These are phyloP conservation scores for Oxyria digyna DNA, from an alignment of 148 eudicot species.

Conservation along the genomic window DNA sequence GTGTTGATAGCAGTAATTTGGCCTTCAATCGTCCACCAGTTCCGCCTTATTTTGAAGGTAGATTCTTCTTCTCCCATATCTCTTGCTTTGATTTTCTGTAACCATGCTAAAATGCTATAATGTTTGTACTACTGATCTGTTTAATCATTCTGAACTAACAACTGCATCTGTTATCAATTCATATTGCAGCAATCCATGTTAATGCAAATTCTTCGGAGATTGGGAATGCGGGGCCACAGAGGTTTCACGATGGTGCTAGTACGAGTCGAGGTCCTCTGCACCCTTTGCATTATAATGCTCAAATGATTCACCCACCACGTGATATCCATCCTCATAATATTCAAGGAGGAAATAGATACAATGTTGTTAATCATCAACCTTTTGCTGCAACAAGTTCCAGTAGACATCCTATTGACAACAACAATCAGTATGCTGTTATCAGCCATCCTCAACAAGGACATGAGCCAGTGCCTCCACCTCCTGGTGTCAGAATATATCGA, in stretches of 20 bases:
- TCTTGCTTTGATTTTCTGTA: neutral
- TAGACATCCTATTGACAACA: conserved; percentile 28
- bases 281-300: conserved; percentile 43
- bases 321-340: conserved; percentile 40
- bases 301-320: conserved; percentile 43
- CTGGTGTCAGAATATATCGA: conserved; percentile 48
- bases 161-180: neutral
- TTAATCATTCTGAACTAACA: neutral
- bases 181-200: conserved; percentile 31
- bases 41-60: conserved; percentile 58
- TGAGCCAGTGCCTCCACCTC: conserved; percentile 38
- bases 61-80: neutral
- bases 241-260: conserved; percentile 45
- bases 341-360: conserved; percentile 42
- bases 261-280: conserved; percentile 29
- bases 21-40: conserved; percentile 43
- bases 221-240: conserved; percentile 31
- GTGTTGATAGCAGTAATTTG: conserved; percentile 25
- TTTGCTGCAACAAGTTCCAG: conserved; percentile 42
- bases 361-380: conserved; percentile 40
- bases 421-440: conserved; percentile 22
- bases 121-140: neutral
- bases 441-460: conserved; percentile 29
- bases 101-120: neutral
- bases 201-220: conserved; percentile 37